A percentile compares a stretch with the other conserved stretches of the same genome.
These are phyloP conservation scores for Vitis vinifera DNA, from an alignment of 164 flowering plant genomes.

Conservation along the genomic window DNA sequence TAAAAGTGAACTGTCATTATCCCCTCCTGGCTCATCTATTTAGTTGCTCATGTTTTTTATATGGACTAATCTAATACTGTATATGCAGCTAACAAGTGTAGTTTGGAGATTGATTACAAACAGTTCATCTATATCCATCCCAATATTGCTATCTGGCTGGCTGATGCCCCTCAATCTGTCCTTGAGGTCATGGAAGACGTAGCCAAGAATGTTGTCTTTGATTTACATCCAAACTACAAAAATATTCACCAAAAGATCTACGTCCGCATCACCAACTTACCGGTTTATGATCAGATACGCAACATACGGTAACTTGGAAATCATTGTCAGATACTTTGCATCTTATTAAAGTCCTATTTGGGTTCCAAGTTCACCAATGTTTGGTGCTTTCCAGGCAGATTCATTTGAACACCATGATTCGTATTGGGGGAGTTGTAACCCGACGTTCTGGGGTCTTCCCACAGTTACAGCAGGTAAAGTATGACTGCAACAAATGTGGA, in stretches of 20 bases:
- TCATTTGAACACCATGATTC: constrained; percentile 97
- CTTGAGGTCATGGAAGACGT: constrained; percentile 99
- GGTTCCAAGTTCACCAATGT: neutral
- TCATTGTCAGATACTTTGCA: neutral
- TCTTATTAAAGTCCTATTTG: neutral
- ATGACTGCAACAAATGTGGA: constrained; percentile 80
- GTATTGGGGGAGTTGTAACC: constrained; percentile 97
- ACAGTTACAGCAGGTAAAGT: constrained; percentile 92
- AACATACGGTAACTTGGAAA: constrained; percentile 66
- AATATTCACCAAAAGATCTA: constrained; percentile 84
- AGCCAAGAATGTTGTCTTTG: constrained; percentile 78
- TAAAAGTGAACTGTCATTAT: neutral
- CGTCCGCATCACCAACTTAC: constrained; percentile 83
- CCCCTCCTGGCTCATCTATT: neutral
- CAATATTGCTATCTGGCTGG: constrained; percentile 99
- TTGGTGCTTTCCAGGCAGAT: constrained; percentile 65
- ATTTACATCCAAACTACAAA: constrained; percentile 82
- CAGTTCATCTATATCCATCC: constrained; percentile 89
- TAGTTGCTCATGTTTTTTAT: neutral
- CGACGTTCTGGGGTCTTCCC: constrained; percentile 97
- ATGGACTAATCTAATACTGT: constrained; percentile 6
- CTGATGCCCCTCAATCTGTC: constrained; percentile 97
- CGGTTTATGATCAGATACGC: constrained; percentile 95
- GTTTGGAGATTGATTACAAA: constrained; percentile 96
- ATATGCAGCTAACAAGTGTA: constrained; percentile 85